phyloP scores from a whole-genome alignment of 1,139 yeast genomes.

The Lodderomyces orthopsilosis region DNA sequence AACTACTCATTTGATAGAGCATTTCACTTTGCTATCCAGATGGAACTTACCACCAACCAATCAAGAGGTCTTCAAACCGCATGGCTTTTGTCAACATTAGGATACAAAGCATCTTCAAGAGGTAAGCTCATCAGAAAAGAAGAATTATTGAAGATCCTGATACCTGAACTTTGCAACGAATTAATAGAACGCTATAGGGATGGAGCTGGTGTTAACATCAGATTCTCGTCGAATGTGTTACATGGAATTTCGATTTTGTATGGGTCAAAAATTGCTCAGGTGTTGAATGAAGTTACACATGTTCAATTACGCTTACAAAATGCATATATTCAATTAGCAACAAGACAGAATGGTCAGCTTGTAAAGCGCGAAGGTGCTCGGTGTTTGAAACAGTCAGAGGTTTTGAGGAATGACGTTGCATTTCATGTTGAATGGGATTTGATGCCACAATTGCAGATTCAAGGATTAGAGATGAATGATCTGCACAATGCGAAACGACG shows the following conservation, averaged over 20 bases:
- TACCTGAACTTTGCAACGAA: slow-evolving; percentile 44
- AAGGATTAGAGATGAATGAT: slow-evolving; percentile 2
- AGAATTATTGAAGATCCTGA: slow-evolving; percentile 39
- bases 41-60: slow-evolving; percentile 8
- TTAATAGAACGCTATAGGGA: slow-evolving; percentile 18
- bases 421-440: slow-evolving; percentile 30
- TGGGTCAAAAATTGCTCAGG: slow-evolving; percentile 47
- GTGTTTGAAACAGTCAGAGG: slow-evolving; percentile 12
- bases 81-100: slow-evolving; percentile 43
- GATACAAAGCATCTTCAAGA: slow-evolving; percentile 25
- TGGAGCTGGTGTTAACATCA: slow-evolving; percentile 23
- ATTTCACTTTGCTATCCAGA: not conserved
- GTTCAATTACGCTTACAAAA: slow-evolving; percentile 24
- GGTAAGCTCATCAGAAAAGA: slow-evolving; percentile 31
- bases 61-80: slow-evolving; percentile 20
- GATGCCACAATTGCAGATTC: not conserved
- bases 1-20: no score
- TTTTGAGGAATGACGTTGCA: slow-evolving; percentile 38
- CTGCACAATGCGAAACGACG: slow-evolving; percentile 13
- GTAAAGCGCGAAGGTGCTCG: not conserved
- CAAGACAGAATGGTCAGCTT: not conserved
- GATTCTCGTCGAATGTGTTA: slow-evolving; percentile 50
- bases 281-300: slow-evolving; percentile 33
- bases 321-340: not conserved
- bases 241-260: slow-evolving; percentile 58